Evolutionary conservation across 2,329 filamentous ascomycete species (phyloP), one percentile per base, ranked within the genome.

Genomic region (Paracorniculantispora psalliotae): DNA sequence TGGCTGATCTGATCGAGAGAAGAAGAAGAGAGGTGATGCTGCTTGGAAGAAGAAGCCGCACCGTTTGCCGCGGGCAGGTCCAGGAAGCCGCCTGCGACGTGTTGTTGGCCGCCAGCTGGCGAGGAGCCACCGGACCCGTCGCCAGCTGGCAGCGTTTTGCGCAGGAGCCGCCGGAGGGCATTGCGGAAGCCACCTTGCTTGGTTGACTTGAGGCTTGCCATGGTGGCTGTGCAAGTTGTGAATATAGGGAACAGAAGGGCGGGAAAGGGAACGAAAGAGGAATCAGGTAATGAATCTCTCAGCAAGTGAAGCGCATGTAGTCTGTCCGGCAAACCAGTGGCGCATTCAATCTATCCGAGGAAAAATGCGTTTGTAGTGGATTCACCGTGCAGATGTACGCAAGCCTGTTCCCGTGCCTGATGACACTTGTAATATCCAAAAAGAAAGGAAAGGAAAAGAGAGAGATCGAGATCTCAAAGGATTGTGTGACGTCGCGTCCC

Each of bases 131-230:
- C 50, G n/a, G 57, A 54, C 39, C 43, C 43, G 23, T 33, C 43
- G 25, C 13, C 57, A 41, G 49, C 57, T 47, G 57, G 44, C 33
- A 33, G n/a, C 57, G 28, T 37, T 59, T 53, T 59, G 56, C 43
- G 57, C 57, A 73, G 68, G 56, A 71, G 63, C 59, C 65, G 67
- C 21, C 71, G 71, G 19, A 73, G 57, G 35, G 66, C 65, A 23
- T 35, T 49, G 57, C 65, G 70, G 64, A 68, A 68, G 56, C 66
- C 65, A 61, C 66, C 68, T 63, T 71, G 64, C 46, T 69, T 63
- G 9, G 70, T 56, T 49, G 66, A 67, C 61, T 69, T 71, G 54
- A 70, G 56, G 48, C 68, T 64, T 44, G 67, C 59, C 64, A 71
- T 71, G 17, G n/a, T 19, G 15, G 52, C 55, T 35, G 43, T 52